Percentiles rank a stretch among this genome's conserved stretches.
These are phyloP conservation scores for Aureobasidium namibiae DNA, from an alignment of 2,329 filamentous ascomycete genomes.

Conservation along the genomic window DNA sequence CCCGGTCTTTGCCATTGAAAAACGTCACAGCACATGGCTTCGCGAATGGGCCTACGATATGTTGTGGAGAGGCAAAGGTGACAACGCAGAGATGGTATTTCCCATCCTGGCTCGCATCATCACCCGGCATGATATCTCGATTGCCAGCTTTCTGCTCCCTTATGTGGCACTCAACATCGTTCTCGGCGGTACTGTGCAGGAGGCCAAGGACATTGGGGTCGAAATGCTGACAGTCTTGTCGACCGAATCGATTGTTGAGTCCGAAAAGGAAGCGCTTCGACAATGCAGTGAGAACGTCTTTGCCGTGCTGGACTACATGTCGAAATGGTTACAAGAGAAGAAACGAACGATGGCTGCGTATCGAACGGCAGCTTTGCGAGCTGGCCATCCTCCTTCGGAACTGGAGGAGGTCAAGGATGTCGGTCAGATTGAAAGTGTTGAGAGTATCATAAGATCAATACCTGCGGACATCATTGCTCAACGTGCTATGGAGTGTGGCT, in stretches of 20 bases:
- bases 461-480: slow-evolving; percentile 67
- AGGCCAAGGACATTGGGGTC: slow-evolving; percentile 56
- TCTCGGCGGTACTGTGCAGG: slow-evolving; percentile 58
- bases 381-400: slow-evolving; percentile 34
- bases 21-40: slow-evolving; percentile 74
- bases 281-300: slow-evolving; percentile 91
- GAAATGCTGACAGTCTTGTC: slow-evolving; percentile 72
- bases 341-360: slow-evolving; percentile 41
- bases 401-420: slow-evolving; percentile 46
- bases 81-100: slow-evolving; percentile 70
- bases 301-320: slow-evolving; percentile 81
- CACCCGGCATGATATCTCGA: slow-evolving; percentile 74
- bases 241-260: slow-evolving; percentile 46
- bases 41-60: slow-evolving; percentile 73
- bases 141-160: slow-evolving; percentile 80
- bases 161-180: slow-evolving; percentile 80
- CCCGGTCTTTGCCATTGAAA: slow-evolving; percentile 64
- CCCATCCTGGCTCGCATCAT: slow-evolving; percentile 74
- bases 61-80: slow-evolving; percentile 65
- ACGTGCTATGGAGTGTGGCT: slow-evolving; percentile 86
- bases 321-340: slow-evolving; percentile 80
- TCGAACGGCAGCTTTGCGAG: slow-evolving; percentile 34
- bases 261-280: slow-evolving; percentile 66
- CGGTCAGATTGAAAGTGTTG: slow-evolving; percentile 56
- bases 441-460: slow-evolving; percentile 61